Conservation (phyloP, 495 filamentous ascomycete genomes). For the Daldinia childiae region DNA sequence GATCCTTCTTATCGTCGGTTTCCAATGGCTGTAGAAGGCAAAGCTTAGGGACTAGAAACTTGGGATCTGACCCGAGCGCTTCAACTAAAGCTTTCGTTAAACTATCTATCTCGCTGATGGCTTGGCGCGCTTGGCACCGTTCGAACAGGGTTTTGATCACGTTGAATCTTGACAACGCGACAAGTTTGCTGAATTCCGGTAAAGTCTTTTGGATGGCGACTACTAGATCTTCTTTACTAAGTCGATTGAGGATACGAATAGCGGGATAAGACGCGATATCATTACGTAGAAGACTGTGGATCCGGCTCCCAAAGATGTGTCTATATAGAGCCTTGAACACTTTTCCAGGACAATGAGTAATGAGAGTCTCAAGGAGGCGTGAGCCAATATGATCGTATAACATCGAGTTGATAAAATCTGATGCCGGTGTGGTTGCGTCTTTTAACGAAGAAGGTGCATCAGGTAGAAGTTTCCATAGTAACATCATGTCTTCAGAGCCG, state of each 20-base stretch:
- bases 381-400: constrained; percentile 91
- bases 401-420: constrained; percentile 80
- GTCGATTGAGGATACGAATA: constrained; percentile 77
- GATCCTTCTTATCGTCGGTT: constrained; percentile 49
- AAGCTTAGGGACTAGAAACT: constrained; percentile 64
- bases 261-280: constrained; percentile 89
- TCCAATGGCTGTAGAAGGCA: constrained; percentile 59
- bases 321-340: constrained; percentile 86
- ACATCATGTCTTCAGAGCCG: constrained; percentile 44
- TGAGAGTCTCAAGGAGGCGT: constrained; percentile 84
- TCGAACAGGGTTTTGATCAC: constrained; percentile 85
- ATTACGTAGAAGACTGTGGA: constrained; percentile 82
- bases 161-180: constrained; percentile 76
- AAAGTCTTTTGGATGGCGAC: constrained; percentile 72
- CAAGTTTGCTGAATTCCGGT: constrained; percentile 72
- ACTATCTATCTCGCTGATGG: constrained; percentile 63
- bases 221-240: constrained; percentile 83
- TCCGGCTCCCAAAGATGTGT: constrained; percentile 76
- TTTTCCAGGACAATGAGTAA: constrained; percentile 81
- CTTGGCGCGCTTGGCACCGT: constrained; percentile 72
- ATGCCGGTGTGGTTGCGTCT: constrained; percentile 54
- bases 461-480: constrained; percentile 56
- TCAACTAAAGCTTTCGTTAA: constrained; percentile 68
- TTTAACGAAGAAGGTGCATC: constrained; percentile 55
- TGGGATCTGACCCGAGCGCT: constrained; percentile 65